Conservation (phyloP, 2,329 filamentous ascomycete genomes). For the Triangularia setosa region DNA sequence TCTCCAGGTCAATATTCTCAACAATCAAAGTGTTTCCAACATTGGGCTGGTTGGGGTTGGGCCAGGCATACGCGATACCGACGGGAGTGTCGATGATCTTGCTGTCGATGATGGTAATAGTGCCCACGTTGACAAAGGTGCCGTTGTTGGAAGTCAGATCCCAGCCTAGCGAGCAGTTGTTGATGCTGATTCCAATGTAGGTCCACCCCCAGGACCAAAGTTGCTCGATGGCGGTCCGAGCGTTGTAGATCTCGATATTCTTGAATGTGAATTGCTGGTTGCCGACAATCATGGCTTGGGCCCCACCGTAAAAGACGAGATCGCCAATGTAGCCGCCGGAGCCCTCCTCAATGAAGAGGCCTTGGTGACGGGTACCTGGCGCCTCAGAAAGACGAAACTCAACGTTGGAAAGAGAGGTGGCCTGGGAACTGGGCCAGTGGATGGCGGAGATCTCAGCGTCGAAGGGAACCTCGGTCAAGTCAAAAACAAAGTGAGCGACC, state of each 20-base stretch:
- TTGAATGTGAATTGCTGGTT: slow-evolving; percentile 69
- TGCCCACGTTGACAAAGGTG: slow-evolving; percentile 61
- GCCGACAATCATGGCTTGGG: slow-evolving; percentile 50
- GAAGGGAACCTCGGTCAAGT: slow-evolving; percentile 48
- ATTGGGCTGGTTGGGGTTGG: slow-evolving; percentile 28
- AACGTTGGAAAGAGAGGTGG: slow-evolving; percentile 54
- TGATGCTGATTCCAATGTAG: slow-evolving; percentile 62
- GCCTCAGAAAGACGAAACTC: slow-evolving; percentile 46
- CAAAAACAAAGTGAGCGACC: slow-evolving; percentile 54
- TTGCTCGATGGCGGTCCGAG: slow-evolving; percentile 64
- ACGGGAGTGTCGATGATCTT: slow-evolving; percentile 62
- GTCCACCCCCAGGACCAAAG: slow-evolving; percentile 77
- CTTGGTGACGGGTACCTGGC: slow-evolving; percentile 47
- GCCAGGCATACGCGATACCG: slow-evolving; percentile 52
- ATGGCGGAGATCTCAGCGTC: slow-evolving; percentile 48
- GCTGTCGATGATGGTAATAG: slow-evolving; percentile 71
- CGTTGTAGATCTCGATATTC: slow-evolving; percentile 62
- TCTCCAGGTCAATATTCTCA: slow-evolving; percentile 45
- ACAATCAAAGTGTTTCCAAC: slow-evolving; percentile 42
- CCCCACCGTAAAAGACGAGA: slow-evolving; percentile 64
- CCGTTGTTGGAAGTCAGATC: slow-evolving; percentile 57
- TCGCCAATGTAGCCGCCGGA: slow-evolving; percentile 66
- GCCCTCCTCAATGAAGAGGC: slow-evolving; percentile 60
- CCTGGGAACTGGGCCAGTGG: slow-evolving; percentile 67
- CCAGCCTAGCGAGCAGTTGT: slow-evolving; percentile 61